These are phyloP conservation scores for Didymella exigua DNA, from an alignment of 2,329 filamentous ascomycete genomes.

Conservation along the genomic window DNA sequence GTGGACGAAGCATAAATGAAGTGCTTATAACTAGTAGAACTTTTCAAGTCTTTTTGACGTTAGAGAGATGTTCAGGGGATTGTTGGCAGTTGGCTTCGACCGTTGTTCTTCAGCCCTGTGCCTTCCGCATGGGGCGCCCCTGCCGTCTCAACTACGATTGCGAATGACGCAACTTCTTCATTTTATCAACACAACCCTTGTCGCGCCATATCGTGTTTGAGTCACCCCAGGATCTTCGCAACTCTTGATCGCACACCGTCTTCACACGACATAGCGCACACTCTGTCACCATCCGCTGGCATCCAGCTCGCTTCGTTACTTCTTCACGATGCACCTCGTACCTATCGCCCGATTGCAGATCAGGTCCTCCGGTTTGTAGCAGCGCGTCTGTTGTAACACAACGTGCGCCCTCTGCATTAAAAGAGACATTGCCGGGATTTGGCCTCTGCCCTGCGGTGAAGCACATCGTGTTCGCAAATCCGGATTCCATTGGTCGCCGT, in stretches of 20 bases:
- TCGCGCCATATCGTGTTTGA: slow-evolving; percentile 6
- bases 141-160: slow-evolving; percentile 20
- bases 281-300: slow-evolving; percentile 3
- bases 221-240: slow-evolving; percentile 1
- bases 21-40: background rate
- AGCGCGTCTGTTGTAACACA: slow-evolving; percentile 32
- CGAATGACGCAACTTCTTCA: slow-evolving; percentile 16
- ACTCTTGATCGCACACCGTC: background rate
- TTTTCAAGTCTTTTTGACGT: too few species aligned
- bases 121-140: slow-evolving; percentile 22
- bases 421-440: slow-evolving; percentile 36
- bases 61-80: slow-evolving; percentile 13
- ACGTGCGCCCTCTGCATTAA: slow-evolving; percentile 37
- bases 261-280: background rate
- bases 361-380: slow-evolving; percentile 27
- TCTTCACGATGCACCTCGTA: slow-evolving; percentile 28
- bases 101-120: slow-evolving; percentile 26
- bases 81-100: slow-evolving; percentile 7
- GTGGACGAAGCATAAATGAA: background rate
- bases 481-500: slow-evolving; percentile 40
- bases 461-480: slow-evolving; percentile 37
- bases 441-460: slow-evolving; percentile 38
- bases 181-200: slow-evolving; percentile 9
- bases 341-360: slow-evolving; percentile 23
- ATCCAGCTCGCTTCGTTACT: slow-evolving; percentile 17